Percentiles rank a stretch among this genome's conserved stretches.
Evolutionary conservation across 2,329 filamentous ascomycete genomes (phyloP).

Genomic region (Colletotrichum aenigma): DNA sequence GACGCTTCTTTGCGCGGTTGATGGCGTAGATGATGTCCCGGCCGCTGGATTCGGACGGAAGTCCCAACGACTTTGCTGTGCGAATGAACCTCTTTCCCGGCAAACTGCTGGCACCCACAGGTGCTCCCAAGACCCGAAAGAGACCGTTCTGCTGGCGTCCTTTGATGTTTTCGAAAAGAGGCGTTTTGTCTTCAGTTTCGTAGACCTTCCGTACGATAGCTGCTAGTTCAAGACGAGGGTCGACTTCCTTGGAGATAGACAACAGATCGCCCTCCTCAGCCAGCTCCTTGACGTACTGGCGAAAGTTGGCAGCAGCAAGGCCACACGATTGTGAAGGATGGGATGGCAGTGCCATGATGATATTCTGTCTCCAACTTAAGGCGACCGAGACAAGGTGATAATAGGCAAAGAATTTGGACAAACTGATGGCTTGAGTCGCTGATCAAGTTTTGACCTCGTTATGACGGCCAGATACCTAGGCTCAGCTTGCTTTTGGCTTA

Average conservation of each 20-base stretch:
- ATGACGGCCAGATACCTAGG: neutral
- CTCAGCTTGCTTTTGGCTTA: neutral
- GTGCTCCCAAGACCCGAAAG: constrained; percentile 50
- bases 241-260: constrained; percentile 40
- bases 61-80: neutral
- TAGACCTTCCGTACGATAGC: constrained; percentile 50
- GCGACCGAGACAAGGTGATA: neutral
- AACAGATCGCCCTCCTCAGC: neutral
- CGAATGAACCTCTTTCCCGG: neutral
- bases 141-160: constrained; percentile 45
- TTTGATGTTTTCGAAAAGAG: constrained; percentile 56
- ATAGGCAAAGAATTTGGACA: neutral
- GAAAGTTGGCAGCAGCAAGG: neutral
- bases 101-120: constrained; percentile 28
- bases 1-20: neutral
- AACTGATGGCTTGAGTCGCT: neutral
- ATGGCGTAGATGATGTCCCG: neutral
- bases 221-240: constrained; percentile 48
- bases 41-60: neutral
- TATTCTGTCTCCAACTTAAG: neutral
- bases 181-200: constrained; percentile 50
- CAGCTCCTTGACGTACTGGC: neutral
- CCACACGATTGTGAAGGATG: neutral
- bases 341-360: neutral
- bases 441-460: neutral